phyloP scores from a whole-genome alignment of 768 basidiomycete species.

The Guyanaporus albipodus region DNA sequence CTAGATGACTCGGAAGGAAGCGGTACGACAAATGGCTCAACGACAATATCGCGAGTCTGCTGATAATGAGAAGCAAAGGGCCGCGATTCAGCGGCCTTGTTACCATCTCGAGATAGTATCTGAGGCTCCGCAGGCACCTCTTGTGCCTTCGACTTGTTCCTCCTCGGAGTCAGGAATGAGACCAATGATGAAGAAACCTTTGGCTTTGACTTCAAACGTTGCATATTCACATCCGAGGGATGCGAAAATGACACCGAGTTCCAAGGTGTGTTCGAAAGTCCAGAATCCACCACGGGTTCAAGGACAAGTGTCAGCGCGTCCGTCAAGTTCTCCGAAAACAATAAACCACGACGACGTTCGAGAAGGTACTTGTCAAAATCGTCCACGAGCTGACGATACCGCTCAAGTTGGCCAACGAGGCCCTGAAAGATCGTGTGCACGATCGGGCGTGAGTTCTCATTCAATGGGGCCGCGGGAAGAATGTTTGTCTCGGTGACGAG shows the following conservation, averaged over 20 bases:
- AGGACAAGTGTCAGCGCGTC: conserved; percentile 79
- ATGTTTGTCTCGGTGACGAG: conserved; percentile 53
- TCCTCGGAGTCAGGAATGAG: conserved; percentile 78
- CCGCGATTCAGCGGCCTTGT: conserved; percentile 53
- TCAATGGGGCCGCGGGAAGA: conserved; percentile 63
- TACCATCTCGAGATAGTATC: conserved; percentile 41
- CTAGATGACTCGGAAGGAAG: conserved; percentile 45
- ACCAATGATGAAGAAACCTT: conserved; percentile 63
- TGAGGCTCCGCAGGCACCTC: conserved; percentile 38
- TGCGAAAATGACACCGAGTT: conserved; percentile 25
- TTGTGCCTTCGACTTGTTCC: conserved; percentile 44
- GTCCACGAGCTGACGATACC: conserved; percentile 69
- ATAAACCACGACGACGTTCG: conserved; percentile 82
- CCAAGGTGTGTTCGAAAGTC: conserved; percentile 12
- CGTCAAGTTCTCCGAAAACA: conserved; percentile 88
- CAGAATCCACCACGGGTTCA: conserved; percentile 53
- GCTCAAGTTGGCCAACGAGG: conserved; percentile 76
- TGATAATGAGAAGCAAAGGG: conserved; percentile 87
- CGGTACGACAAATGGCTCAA: conserved; percentile 67
- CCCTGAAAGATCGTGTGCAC: conserved; percentile 78
- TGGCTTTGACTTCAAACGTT: conserved; percentile 45
- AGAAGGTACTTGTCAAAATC: conserved; percentile 81
- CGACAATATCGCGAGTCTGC: conserved; percentile 62
- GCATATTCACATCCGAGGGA: conserved; percentile 32
- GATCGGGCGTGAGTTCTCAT: conserved; percentile 71